Evolutionary conservation across 2,329 filamentous ascomycete genomes (phyloP).

Genomic region (Epichloe coenophiala): DNA sequence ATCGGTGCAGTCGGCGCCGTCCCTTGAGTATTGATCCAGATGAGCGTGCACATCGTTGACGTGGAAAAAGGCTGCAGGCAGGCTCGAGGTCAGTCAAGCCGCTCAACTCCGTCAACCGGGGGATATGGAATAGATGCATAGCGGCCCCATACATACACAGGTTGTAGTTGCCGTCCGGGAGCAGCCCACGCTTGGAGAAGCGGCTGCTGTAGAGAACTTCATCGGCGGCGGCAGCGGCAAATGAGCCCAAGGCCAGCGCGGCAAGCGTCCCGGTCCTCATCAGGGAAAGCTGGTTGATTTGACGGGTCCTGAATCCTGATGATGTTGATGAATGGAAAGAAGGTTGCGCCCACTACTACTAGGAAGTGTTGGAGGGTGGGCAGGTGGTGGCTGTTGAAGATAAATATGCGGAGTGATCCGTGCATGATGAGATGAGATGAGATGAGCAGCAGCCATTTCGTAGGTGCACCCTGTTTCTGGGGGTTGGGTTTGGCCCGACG

Average conservation of each 20-base stretch:
- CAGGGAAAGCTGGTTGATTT: too few relatives aligned
- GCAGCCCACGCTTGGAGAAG: conserved; percentile 3
- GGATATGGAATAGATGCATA: too few relatives aligned
- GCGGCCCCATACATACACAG: neutral
- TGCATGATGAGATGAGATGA: too few relatives aligned
- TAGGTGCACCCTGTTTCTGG: too few relatives aligned
- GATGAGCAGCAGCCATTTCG: too few relatives aligned
- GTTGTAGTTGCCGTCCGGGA: conserved; percentile 5
- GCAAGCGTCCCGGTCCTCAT: neutral
- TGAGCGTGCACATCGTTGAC: conserved; percentile 58
- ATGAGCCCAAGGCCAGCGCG: conserved; percentile 2
- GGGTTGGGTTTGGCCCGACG: too few relatives aligned
- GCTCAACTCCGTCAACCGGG: neutral
- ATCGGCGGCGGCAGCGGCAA: conserved; percentile 1
- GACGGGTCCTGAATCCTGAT: too few relatives aligned
- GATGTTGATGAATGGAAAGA: too few relatives aligned
- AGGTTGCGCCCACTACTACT: too few relatives aligned
- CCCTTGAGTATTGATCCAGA: conserved; percentile 47
- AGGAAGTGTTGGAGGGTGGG: too few relatives aligned
- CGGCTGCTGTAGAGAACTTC: conserved; percentile 6
- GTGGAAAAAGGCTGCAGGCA: conserved; percentile 43
- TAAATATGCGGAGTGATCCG: too few relatives aligned
- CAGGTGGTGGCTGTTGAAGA: too few relatives aligned
- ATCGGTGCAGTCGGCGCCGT: conserved; percentile 47
- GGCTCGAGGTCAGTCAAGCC: neutral